Conservation (phyloP, 163 green algal species). For the Scenedesmus sp. region DNA sequence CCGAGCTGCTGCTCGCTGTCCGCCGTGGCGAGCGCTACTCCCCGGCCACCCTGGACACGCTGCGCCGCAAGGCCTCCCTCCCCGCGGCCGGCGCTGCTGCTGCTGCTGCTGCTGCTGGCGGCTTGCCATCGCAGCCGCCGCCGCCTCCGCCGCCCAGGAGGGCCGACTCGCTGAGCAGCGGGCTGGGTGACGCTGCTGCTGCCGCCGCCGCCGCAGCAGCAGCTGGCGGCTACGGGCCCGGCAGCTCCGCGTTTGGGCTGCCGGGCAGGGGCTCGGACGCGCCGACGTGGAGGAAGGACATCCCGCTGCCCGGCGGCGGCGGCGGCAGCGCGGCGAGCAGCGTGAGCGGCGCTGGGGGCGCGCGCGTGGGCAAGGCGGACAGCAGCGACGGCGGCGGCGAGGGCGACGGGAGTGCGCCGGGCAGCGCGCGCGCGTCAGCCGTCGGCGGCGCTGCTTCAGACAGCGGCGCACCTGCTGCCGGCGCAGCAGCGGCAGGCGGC, state of each 20-base stretch:
- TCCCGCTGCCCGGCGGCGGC: neutral
- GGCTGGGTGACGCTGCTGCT: neutral
- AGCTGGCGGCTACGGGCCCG: neutral
- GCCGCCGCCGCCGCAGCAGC: neutral
- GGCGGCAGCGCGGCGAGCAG: neutral
- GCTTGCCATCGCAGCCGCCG: neutral
- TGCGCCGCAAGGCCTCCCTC: conserved; percentile 32
- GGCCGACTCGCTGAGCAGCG: neutral
- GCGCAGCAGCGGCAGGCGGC: neutral
- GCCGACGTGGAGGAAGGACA: conserved; percentile 37
- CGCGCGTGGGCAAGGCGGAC: conserved; percentile 80
- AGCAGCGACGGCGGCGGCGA: conserved; percentile 84
- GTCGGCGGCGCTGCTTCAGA: neutral
- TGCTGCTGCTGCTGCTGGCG: neutral
- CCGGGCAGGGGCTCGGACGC: conserved; percentile 32
- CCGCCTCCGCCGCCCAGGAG: conserved; percentile 26
- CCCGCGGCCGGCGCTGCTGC: neutral
- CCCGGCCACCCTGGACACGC: conserved; percentile 6
- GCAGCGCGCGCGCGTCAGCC: neutral
- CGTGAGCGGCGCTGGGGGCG: conserved; percentile 37
- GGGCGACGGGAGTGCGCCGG: conserved; percentile 71
- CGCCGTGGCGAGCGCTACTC: conserved; percentile 34
- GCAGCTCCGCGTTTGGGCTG: neutral
- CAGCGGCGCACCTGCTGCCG: neutral
- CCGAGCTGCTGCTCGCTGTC: conserved; percentile 15